Evolutionary conservation across 2,329 filamentous ascomycete genomes (phyloP).

Genomic region (Elsinoe fawcettii): DNA sequence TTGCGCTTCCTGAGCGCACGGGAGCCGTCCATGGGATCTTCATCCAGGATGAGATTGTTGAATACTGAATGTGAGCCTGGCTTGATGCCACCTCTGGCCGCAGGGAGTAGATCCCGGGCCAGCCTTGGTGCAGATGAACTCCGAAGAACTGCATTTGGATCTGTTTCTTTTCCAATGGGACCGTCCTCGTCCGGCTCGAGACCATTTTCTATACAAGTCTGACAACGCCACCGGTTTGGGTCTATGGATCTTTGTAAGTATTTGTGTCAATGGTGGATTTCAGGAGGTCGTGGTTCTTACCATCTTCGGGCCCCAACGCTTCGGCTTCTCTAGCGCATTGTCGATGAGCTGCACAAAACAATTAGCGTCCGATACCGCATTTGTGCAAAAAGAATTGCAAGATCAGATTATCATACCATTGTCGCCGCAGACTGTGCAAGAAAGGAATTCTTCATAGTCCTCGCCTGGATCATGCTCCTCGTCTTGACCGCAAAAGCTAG

Average conservation of each 20-base stretch:
- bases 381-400: no score
- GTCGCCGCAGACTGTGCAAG: slow-evolving; percentile 70
- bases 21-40: slow-evolving; percentile 67
- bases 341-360: slow-evolving; percentile 64
- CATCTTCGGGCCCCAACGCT: slow-evolving; percentile 53
- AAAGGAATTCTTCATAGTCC: slow-evolving; percentile 70
- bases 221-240: slow-evolving; percentile 55
- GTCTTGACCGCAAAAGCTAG: slow-evolving; percentile 72
- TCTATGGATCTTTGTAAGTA: slow-evolving; percentile 36
- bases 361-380: slow-evolving; percentile 33
- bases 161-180: slow-evolving; percentile 29
- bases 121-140: slow-evolving; percentile 58
- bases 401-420: slow-evolving; percentile 76
- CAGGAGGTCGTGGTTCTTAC: slow-evolving; percentile 41
- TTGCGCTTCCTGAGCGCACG: slow-evolving; percentile 77
- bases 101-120: slow-evolving; percentile 60
- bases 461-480: slow-evolving; percentile 76
- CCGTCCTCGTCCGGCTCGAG: slow-evolving; percentile 41
- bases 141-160: slow-evolving; percentile 37
- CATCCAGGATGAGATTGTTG: slow-evolving; percentile 62
- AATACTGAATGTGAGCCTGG: slow-evolving; percentile 71
- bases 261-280: slow-evolving; percentile 14
- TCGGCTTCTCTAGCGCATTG: slow-evolving; percentile 74
- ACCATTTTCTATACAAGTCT: slow-evolving; percentile 47
- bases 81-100: slow-evolving; percentile 55